Conservation (phyloP, 345 rosid species). For the Psidium friedrichsthalianum region DNA sequence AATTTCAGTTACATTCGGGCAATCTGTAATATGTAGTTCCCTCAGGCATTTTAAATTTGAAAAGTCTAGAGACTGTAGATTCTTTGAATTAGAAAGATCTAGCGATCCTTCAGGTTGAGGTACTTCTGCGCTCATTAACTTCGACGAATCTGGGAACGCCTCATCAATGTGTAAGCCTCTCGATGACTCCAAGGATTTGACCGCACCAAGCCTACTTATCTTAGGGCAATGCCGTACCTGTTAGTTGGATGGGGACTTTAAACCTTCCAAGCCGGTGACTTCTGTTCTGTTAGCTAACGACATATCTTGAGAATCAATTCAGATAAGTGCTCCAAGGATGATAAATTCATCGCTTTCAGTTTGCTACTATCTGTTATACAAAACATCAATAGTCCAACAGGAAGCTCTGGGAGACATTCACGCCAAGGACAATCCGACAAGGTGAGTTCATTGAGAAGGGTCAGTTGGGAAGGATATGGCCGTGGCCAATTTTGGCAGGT, state of each 20-base stretch:
- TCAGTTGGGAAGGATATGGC: neutral
- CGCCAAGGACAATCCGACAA: neutral
- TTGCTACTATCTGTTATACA: neutral
- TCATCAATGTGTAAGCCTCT: neutral
- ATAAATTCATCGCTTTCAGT: neutral
- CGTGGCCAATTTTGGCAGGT: accelerated
- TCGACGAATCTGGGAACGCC: neutral
- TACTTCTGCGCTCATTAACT: neutral
- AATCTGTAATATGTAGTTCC: too few relatives aligned
- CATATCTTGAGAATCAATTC: neutral
- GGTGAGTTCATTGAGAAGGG: neutral
- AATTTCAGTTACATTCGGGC: neutral
- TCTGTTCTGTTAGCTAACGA: neutral
- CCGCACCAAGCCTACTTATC: neutral
- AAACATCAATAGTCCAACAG: neutral
- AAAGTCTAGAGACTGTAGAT: too few relatives aligned
- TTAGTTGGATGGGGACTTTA: neutral
- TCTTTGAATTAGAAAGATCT: neutral
- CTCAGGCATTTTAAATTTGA: too few relatives aligned
- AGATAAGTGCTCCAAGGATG: neutral
- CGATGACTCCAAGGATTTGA: neutral
- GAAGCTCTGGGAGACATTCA: neutral
- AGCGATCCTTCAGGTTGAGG: neutral
- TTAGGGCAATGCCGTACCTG: neutral
- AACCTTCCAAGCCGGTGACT: neutral